Conservation (phyloP, 257 asterid genomes). For the Solanum rostratum region DNA sequence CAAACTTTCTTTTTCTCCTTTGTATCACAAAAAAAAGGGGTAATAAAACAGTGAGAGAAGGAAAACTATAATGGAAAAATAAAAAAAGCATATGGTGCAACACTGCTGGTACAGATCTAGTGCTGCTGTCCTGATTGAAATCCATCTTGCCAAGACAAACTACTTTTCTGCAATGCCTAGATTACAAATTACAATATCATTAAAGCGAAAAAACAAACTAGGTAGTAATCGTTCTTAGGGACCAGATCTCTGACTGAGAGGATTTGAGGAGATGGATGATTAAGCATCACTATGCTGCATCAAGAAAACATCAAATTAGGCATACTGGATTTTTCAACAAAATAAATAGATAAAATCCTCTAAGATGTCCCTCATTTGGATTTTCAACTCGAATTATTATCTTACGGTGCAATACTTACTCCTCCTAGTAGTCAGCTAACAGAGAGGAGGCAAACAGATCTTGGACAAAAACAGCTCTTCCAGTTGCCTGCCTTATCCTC, state of each 20-base stretch:
- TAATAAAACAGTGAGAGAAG: not conserved
- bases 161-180: not conserved
- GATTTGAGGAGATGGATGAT: not conserved
- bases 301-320: slow-evolving; percentile 6
- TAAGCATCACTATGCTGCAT: not conserved
- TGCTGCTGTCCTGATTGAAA: not conserved
- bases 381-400: not conserved
- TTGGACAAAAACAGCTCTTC: slow-evolving; percentile 65
- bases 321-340: not conserved
- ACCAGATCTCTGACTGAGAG: not conserved
- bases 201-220: not conserved
- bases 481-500: slow-evolving; percentile 51
- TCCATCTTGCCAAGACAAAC: not conserved
- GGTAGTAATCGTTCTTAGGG: not conserved
- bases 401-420: slow-evolving; percentile 18
- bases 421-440: slow-evolving; percentile 28
- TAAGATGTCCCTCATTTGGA: not conserved
- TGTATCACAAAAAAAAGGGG: not conserved
- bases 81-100: not conserved
- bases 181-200: not conserved
- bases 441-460: slow-evolving; percentile 56
- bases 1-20: not conserved
- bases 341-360: not conserved
- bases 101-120: not conserved
- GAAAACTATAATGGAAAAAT: not conserved